Conservation (phyloP, 1,284 basidiomycete species). For the Pseudozyma flocculosa region DNA sequence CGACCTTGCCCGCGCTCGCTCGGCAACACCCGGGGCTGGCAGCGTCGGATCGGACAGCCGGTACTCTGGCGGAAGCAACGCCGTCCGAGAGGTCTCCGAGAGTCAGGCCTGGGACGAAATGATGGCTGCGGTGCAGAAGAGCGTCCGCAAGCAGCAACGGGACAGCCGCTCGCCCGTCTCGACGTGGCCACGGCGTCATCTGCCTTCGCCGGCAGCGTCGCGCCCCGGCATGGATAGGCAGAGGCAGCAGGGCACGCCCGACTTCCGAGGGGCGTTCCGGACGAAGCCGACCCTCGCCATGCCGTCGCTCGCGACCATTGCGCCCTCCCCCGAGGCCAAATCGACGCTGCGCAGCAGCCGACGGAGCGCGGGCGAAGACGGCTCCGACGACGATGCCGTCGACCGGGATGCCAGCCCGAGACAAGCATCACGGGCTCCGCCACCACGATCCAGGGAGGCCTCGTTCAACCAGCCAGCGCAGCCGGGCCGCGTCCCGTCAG, state of each 20-base stretch:
- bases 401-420: too few species aligned
- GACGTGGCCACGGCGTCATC: background rate
- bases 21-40: constrained; percentile 26
- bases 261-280: background rate
- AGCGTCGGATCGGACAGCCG: constrained; percentile 53
- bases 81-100: constrained; percentile 53
- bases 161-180: background rate
- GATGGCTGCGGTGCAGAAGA: constrained; percentile 52
- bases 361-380: background rate
- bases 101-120: constrained; percentile 54
- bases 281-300: background rate
- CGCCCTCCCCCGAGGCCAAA: background rate
- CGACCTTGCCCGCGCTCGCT: constrained; percentile 41
- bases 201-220: background rate
- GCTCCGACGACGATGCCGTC: background rate
- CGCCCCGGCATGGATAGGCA: too few species aligned
- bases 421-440: too few species aligned
- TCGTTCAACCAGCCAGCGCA: too few species aligned
- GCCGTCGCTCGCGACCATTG: background rate
- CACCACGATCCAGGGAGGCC: background rate
- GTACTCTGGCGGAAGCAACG: constrained; percentile 54
- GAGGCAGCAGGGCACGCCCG: background rate
- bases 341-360: too few species aligned
- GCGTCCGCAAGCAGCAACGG: constrained; percentile 45
- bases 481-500: too few species aligned